A percentile compares a stretch with the other conserved stretches of the same genome.
Conservation (phyloP, 345 rosid genomes). For the Corchorus olitorius region DNA sequence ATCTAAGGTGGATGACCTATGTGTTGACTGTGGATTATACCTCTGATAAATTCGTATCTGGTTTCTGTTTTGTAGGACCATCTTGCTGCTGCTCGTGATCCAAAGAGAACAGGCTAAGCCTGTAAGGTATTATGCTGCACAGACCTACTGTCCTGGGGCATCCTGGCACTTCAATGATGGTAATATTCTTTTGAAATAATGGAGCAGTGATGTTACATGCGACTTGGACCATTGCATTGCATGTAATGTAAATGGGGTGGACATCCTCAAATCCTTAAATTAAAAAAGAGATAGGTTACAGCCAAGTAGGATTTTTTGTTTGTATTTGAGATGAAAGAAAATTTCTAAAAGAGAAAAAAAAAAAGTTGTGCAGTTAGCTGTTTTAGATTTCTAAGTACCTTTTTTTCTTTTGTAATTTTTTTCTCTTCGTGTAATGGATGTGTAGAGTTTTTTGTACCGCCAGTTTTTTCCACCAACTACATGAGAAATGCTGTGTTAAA, state of each 20-base stretch:
- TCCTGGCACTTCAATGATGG: slow-evolving; percentile 9
- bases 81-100: slow-evolving; percentile 75
- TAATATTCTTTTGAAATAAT: slow-evolving; percentile 30
- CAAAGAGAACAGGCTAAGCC: slow-evolving; percentile 56
- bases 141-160: slow-evolving; percentile 11
- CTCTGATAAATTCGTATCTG: slow-evolving; percentile 8
- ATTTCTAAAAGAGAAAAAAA: slow-evolving; percentile 19
- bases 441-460: slow-evolving; percentile 18
- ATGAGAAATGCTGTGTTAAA: background rate
- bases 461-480: slow-evolving; percentile 6
- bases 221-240: slow-evolving; percentile 14
- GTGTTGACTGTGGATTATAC: background rate
- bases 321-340: slow-evolving; percentile 24
- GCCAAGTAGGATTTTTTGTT: slow-evolving; percentile 15
- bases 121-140: slow-evolving; percentile 22
- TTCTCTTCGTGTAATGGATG: slow-evolving; percentile 17
- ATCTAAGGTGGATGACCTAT: background rate
- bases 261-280: background rate
- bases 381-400: background rate
- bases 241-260: slow-evolving; percentile 3
- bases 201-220: slow-evolving; percentile 17
- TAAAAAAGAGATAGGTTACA: slow-evolving; percentile 10
- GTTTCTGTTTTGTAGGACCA: slow-evolving; percentile 63
- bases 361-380: slow-evolving; percentile 26
- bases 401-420: background rate